These are phyloP conservation scores for Penicillium sp. DNA, from an alignment of 2,329 filamentous ascomycete genomes.

Conservation along the genomic window DNA sequence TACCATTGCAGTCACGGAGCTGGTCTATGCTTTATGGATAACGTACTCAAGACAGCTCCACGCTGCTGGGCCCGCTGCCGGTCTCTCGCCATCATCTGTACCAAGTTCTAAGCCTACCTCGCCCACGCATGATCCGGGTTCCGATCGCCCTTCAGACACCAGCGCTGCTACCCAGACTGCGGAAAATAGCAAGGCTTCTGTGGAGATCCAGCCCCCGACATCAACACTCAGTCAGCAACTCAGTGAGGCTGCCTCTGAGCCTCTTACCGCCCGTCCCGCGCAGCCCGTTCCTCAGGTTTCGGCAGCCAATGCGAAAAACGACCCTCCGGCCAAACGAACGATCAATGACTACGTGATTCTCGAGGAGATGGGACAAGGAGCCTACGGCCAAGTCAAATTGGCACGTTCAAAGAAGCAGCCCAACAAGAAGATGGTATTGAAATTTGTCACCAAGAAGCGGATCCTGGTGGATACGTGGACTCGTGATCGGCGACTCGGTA, in stretches of 20 bases:
- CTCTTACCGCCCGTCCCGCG: conserved; percentile 42
- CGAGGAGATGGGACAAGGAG: conserved; percentile 97
- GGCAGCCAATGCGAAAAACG: conserved; percentile 25
- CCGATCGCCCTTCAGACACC: conserved; percentile 61
- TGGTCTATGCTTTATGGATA: conserved; percentile 94
- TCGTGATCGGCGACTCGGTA: conserved; percentile 84
- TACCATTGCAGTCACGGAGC: conserved; percentile 60
- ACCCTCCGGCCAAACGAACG: conserved; percentile 64
- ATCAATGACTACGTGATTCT: conserved; percentile 89
- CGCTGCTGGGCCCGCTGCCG: conserved; percentile 63
- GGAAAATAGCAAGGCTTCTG: conserved; percentile 25
- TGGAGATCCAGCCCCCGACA: conserved; percentile 40
- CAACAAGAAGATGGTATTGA: conserved; percentile 83
- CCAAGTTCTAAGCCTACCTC: conserved; percentile 63
- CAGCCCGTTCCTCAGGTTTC: conserved; percentile 35
- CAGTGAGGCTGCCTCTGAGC: conserved; percentile 48
- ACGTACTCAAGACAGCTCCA: conserved; percentile 94
- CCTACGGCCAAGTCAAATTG: conserved; percentile 96
- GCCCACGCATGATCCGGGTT: conserved; percentile 73
- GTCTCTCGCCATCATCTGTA: conserved; percentile 53
- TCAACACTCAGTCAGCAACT: conserved; percentile 53
- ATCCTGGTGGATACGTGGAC: conserved; percentile 99
- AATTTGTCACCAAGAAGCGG: conserved; percentile 94
- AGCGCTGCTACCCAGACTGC: conserved; percentile 25
- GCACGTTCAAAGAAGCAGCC: conserved; percentile 76